Base-by-base conservation (phyloP, 140 eudicot species). In the Bidens hawaiensis region DNA sequence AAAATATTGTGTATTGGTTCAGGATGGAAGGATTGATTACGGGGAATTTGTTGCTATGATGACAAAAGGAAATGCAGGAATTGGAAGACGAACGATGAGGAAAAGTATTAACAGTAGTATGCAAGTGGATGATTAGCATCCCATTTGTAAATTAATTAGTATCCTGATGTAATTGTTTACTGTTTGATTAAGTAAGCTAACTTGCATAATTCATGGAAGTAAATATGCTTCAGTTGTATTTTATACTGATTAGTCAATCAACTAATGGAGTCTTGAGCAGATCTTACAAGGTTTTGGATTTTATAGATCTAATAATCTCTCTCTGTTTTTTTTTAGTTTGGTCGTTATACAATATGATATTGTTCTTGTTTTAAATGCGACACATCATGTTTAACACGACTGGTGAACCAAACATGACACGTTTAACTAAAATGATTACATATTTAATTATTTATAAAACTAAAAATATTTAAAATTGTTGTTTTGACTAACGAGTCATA, bases 21-120 rank as follows among this genome's bases (percentile, higher is more conserved):
- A 90, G 97, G 97, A 90, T 50, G 96, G 97, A 52, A 79, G 81
- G 68, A 90, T 90, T 13, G 97, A 90, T 73, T 90, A 90, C 45
- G 87, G 94, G 40, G 97, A 90, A 71, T 90, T 90, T 43, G 97
- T 87, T 13, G 96, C 94, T 31, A 90, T 90, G 97, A 90, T 90
- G 97, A 85, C 83, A 62, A 90, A 87, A 62, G 95, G 95, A 60
- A 84, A 84, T 77, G 90, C 84, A 18, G 94, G 96, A 41, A 69
- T 90, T 5, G 97, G 97, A 64, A 87, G 97, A 42, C 76, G 96
- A 67, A 90, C 97, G 2, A 90, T 90, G 97, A 70, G 97, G 31
- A 90, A 83, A 34, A 90, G 97, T 74, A 64, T 90, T 62, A 86
- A 90, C 60, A 81, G 79, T 45, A 84, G 90, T 86, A 79, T 77